Evolutionary conservation across 2,329 filamentous ascomycete species (phyloP).

Genomic region (Hypoxylon sp.): DNA sequence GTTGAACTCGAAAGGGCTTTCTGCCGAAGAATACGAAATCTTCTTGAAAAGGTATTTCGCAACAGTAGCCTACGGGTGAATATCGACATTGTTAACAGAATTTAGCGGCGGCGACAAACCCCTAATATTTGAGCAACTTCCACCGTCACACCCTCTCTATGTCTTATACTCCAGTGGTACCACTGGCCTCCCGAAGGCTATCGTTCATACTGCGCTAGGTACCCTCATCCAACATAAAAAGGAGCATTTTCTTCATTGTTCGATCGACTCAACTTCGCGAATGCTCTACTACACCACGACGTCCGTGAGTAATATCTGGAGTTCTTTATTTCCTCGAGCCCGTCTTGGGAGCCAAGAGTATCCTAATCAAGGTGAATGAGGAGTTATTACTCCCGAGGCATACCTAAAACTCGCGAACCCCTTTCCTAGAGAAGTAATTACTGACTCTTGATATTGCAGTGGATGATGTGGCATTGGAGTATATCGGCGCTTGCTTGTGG

Average conservation of each 20-base stretch:
- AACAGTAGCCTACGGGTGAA: not conserved
- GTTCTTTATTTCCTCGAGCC: too few species aligned
- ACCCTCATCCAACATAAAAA: slow-evolving; percentile 98
- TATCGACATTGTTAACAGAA: slow-evolving; percentile 42
- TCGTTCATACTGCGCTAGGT: slow-evolving; percentile 91
- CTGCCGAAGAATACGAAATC: slow-evolving; percentile 61
- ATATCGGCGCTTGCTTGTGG: slow-evolving; percentile 88
- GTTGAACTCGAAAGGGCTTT: slow-evolving; percentile 58
- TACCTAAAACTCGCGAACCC: too few species aligned
- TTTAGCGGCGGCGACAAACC: slow-evolving; percentile 57
- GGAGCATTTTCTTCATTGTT: slow-evolving; percentile 90
- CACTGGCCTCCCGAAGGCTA: slow-evolving; percentile 89
- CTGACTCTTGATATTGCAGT: too few species aligned
- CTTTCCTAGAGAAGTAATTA: too few species aligned
- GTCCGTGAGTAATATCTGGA: too few species aligned
- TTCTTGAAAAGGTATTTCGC: slow-evolving; percentile 59
- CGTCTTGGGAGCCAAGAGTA: too few species aligned
- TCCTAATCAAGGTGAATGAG: too few species aligned
- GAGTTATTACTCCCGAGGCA: too few species aligned
- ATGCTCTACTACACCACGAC: slow-evolving; percentile 96
- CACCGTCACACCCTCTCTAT: slow-evolving; percentile 90
- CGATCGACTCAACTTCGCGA: slow-evolving; percentile 78
- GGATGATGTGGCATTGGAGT: slow-evolving; percentile 99
- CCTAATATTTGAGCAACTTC: slow-evolving; percentile 80
- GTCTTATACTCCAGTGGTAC: slow-evolving; percentile 95